These are phyloP conservation scores for Solanum clarkiae DNA, from an alignment of 257 asterid genomes.

Conservation along the genomic window DNA sequence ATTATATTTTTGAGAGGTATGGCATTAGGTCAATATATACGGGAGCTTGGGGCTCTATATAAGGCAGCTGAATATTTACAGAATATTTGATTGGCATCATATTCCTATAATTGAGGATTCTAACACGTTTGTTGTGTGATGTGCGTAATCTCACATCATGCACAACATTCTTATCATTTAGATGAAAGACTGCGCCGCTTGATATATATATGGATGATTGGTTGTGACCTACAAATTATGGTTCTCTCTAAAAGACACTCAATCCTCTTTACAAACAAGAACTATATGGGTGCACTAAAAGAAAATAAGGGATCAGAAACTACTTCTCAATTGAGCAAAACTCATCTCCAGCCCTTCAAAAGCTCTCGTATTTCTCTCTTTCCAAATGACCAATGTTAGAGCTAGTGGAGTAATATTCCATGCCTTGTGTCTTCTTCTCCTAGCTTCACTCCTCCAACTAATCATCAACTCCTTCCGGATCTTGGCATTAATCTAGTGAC, in stretches of 20 bases:
- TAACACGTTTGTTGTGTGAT: background rate
- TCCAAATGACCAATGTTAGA: background rate
- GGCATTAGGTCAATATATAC: too few relatives aligned
- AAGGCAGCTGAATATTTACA: too few relatives aligned
- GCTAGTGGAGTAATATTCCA: background rate
- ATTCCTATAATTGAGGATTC: too few relatives aligned
- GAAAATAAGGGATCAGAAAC: background rate
- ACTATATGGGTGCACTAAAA: background rate
- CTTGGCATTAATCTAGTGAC: background rate
- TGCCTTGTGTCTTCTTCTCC: background rate
- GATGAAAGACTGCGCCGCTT: background rate
- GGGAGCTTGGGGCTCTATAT: too few relatives aligned
- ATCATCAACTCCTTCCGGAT: background rate
- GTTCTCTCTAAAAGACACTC: background rate
- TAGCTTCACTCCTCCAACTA: background rate
- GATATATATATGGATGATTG: background rate
- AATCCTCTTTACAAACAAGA: background rate
- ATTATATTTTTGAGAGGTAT: too few relatives aligned
- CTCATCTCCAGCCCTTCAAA: background rate
- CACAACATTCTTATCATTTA: background rate
- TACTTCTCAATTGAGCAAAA: background rate
- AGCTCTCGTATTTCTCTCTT: background rate
- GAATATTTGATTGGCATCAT: too few relatives aligned
- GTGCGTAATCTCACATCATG: background rate
- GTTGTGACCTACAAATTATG: background rate